Conservation (phyloP, 2,329 filamentous ascomycete genomes). For the Penicillium crustosum region DNA sequence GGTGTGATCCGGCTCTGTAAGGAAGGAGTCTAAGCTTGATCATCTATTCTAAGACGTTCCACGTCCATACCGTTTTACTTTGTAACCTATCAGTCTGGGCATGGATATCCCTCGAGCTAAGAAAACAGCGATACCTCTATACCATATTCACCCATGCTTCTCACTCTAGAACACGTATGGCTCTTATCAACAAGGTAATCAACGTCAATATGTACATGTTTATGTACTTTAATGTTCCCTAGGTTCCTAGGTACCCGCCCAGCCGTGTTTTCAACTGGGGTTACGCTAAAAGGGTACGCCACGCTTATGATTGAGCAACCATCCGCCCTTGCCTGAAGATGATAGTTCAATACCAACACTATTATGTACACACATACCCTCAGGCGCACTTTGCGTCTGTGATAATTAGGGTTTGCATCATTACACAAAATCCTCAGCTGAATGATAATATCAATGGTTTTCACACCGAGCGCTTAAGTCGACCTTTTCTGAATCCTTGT, state of each 20-base stretch:
- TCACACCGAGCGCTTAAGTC: constrained; percentile 6
- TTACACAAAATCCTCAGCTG: not conserved
- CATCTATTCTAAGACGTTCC: not conserved
- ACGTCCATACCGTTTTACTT: constrained; percentile 2
- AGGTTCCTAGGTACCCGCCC: constrained; percentile 7
- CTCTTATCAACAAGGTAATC: not conserved
- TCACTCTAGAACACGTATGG: not conserved
- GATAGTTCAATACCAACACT: not conserved
- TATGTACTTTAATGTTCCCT: not conserved
- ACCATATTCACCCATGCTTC: not conserved
- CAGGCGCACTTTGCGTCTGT: not conserved
- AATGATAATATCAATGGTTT: not conserved
- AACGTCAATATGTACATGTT: not conserved
- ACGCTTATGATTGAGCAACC: constrained; percentile 22
- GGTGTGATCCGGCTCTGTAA: constrained; percentile 17
- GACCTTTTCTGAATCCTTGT: not conserved
- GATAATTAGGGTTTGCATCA: constrained; percentile 6
- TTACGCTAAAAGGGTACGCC: constrained; percentile 20
- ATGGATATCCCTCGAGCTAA: not conserved
- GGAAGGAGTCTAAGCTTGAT: constrained; percentile 2
- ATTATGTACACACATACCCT: not conserved
- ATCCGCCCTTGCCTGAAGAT: constrained; percentile 9
- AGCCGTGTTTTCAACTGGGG: constrained; percentile 22
- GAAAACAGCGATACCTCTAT: not conserved
- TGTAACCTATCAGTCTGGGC: not conserved